These are phyloP conservation scores for Fragaria ananassa DNA, from an alignment of 306 rosid species.

Conservation along the genomic window DNA sequence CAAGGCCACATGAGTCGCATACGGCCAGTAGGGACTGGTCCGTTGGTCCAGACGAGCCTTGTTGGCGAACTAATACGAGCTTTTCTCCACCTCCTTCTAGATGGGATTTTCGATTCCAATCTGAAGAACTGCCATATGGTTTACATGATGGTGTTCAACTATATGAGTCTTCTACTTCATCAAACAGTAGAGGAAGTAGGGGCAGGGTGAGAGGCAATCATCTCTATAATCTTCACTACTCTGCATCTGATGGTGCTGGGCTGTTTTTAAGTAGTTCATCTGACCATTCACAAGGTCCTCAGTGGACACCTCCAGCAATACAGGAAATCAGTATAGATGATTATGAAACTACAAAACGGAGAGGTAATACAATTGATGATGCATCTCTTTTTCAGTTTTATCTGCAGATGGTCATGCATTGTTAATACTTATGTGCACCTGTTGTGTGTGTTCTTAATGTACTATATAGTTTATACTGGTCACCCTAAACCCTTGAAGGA, in stretches of 20 bases:
- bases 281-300: slow-evolving; percentile 79
- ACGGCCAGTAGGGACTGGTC: slow-evolving; percentile 93
- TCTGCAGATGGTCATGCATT: neutral
- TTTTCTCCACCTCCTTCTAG: slow-evolving; percentile 67
- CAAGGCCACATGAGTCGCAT: slow-evolving; percentile 97
- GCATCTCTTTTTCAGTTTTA: neutral
- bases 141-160: slow-evolving; percentile 51
- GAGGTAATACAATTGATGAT: slow-evolving; percentile 45
- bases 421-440: neutral
- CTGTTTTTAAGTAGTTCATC: slow-evolving; percentile 65
- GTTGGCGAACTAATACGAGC: slow-evolving; percentile 91
- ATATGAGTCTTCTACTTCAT: slow-evolving; percentile 62
- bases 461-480: neutral
- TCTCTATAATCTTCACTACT: slow-evolving; percentile 62
- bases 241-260: slow-evolving; percentile 78
- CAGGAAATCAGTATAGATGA: slow-evolving; percentile 83
- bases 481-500: neutral
- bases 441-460: neutral
- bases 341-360: slow-evolving; percentile 49
- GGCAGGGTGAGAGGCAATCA: slow-evolving; percentile 73
- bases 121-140: slow-evolving; percentile 63
- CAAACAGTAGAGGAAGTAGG: slow-evolving; percentile 61
- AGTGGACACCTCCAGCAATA: slow-evolving; percentile 68
- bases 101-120: slow-evolving; percentile 84
- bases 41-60: slow-evolving; percentile 79